Evolutionary conservation across 495 filamentous ascomycete genomes (phyloP).

Genomic region (Delitschia confertaspora): DNA sequence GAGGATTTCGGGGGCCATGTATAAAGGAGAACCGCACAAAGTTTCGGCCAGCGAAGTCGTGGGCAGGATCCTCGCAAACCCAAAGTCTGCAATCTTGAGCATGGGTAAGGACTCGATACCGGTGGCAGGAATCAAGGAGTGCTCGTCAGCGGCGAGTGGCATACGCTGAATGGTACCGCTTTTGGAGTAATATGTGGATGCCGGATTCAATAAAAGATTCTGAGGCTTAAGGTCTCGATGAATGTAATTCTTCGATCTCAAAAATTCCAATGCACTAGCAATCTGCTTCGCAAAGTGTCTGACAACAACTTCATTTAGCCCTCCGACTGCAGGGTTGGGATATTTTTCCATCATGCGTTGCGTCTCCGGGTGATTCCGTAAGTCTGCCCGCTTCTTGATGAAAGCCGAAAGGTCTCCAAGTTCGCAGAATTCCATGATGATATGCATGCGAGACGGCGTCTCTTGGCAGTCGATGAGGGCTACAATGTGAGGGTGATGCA

Average conservation of each 20-base stretch:
- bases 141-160: constrained; percentile 57
- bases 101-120: constrained; percentile 85
- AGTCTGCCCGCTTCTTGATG: constrained; percentile 81
- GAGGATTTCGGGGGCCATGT: constrained; percentile 98
- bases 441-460: constrained; percentile 75
- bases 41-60: constrained; percentile 88
- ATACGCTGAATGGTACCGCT: constrained; percentile 41
- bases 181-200: constrained; percentile 53
- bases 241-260: constrained; percentile 75
- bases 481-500: constrained; percentile 95
- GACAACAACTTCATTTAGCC: constrained; percentile 85
- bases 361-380: constrained; percentile 65
- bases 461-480: constrained; percentile 90
- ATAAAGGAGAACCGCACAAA: constrained; percentile 92
- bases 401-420: constrained; percentile 87
- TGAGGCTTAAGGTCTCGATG: constrained; percentile 98
- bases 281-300: constrained; percentile 96
- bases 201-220: constrained; percentile 84
- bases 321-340: constrained; percentile 67
- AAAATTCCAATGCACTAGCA: constrained; percentile 80
- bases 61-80: constrained; percentile 85
- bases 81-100: constrained; percentile 96
- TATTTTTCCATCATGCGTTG: constrained; percentile 84
- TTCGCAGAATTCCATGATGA: constrained; percentile 98
- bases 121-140: constrained; percentile 67